phyloP scores from a whole-genome alignment of 2,329 filamentous ascomycete species.

The Karstenula rhodostoma region DNA sequence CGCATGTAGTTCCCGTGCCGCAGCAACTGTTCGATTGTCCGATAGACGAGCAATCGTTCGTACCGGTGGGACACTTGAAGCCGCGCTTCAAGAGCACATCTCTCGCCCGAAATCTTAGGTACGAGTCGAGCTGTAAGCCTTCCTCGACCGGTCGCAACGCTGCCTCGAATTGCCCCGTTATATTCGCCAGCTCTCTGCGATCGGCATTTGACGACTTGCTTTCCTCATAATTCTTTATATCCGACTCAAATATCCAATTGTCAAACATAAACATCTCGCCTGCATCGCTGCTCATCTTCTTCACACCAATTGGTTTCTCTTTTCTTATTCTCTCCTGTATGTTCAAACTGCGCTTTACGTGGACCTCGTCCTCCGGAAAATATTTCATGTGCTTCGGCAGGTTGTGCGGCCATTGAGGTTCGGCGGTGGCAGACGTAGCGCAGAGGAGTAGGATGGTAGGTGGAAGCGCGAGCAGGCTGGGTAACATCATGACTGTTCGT shows the following conservation, averaged over 20 bases:
- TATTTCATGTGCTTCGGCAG: slow-evolving; percentile 56
- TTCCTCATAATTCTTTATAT: slow-evolving; percentile 16
- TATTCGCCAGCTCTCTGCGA: slow-evolving; percentile 25
- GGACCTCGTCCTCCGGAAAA: slow-evolving; percentile 57
- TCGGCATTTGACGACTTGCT: slow-evolving; percentile 14
- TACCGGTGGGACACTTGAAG: slow-evolving; percentile 72
- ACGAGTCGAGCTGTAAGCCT: slow-evolving; percentile 44
- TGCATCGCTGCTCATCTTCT: slow-evolving; percentile 75
- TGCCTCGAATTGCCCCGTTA: slow-evolving; percentile 31
- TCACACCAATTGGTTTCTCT: slow-evolving; percentile 67
- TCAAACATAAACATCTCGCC: slow-evolving; percentile 78
- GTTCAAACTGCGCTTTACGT: slow-evolving; percentile 52
- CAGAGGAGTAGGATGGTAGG: slow-evolving; percentile 40
- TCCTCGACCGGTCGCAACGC: slow-evolving; percentile 39
- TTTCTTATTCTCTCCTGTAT: slow-evolving; percentile 49
- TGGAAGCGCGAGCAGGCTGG: slow-evolving; percentile 41
- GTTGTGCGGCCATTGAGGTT: slow-evolving; percentile 56
- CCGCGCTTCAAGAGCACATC: slow-evolving; percentile 60
- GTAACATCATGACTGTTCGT: slow-evolving; percentile 33
- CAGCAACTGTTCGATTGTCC: slow-evolving; percentile 78
- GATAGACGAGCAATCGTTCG: slow-evolving; percentile 69
- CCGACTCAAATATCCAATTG: slow-evolving; percentile 63
- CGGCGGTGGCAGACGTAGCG: slow-evolving; percentile 33
- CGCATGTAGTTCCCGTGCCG: slow-evolving; percentile 70
- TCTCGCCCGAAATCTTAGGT: slow-evolving; percentile 49